A percentile compares a stretch with the other conserved stretches of the same genome.
Evolutionary conservation across 2,329 filamentous ascomycete species (phyloP).

Genomic region (Fusarium newnesense): DNA sequence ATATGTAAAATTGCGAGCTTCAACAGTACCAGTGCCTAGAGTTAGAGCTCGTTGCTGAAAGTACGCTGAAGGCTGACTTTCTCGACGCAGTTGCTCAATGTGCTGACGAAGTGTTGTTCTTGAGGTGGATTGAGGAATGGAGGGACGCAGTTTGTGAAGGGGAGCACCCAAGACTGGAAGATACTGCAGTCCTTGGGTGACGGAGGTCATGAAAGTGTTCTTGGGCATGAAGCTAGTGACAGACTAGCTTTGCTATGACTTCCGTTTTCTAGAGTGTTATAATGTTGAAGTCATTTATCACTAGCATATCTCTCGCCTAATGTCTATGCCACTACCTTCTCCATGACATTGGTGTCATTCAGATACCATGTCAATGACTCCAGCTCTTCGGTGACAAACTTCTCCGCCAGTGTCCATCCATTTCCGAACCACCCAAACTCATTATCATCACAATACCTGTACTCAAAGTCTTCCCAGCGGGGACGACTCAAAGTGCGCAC

Average conservation of each 20-base stretch:
- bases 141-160: background rate
- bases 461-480: conserved; percentile 16
- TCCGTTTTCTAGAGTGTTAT: no score
- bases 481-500: conserved; percentile 7
- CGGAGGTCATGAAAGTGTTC: no score
- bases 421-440: conserved; percentile 23
- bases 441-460: conserved; percentile 12
- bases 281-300: no score
- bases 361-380: conserved; percentile 23
- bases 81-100: background rate
- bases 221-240: no score
- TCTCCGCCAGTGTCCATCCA: conserved; percentile 19
- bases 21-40: conserved; percentile 48
- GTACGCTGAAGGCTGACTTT: background rate
- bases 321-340: background rate
- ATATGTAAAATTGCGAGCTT: conserved; percentile 1
- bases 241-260: no score
- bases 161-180: background rate
- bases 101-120: background rate
- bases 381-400: conserved; percentile 1
- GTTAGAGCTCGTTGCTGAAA: conserved; percentile 24
- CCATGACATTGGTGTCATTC: conserved; percentile 10
- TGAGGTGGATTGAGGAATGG: background rate
- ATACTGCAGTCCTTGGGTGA: background rate
- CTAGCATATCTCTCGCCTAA: background rate